phyloP scores from a whole-genome alignment of 1,284 basidiomycete species.

The Schizopora paradoxa region DNA sequence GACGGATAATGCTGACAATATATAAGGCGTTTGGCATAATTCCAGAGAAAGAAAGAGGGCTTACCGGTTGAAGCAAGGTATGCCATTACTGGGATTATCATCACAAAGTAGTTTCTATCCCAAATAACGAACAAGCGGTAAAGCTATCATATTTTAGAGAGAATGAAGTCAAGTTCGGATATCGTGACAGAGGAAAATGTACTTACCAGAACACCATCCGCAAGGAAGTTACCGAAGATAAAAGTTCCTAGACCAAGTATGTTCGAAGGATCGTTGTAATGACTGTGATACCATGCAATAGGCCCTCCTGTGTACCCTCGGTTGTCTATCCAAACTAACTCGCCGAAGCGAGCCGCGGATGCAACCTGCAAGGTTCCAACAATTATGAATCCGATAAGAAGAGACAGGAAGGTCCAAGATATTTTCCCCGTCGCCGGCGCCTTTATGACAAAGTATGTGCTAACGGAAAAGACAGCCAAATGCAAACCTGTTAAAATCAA shows the following conservation, averaged over 20 bases:
- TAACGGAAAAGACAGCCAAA: too few species aligned
- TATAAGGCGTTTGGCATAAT: constrained; percentile 1
- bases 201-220: not conserved
- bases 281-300: not conserved
- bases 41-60: not conserved
- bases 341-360: too few species aligned
- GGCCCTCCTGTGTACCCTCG: not conserved
- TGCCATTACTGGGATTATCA: not conserved
- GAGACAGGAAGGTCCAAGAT: too few species aligned
- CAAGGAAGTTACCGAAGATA: not conserved
- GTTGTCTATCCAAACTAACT: too few species aligned
- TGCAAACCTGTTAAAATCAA: too few species aligned
- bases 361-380: too few species aligned
- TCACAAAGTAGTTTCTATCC: not conserved
- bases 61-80: not conserved
- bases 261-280: not conserved
- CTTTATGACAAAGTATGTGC: too few species aligned
- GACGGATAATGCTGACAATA: not conserved
- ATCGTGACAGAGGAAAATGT: not conserved
- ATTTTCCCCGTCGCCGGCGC: too few species aligned
- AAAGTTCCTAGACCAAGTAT: not conserved
- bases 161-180: not conserved
- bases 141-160: not conserved
- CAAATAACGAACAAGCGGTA: not conserved
- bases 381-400: too few species aligned